Conservation (phyloP, 495 filamentous ascomycete species). For the Penicillium bialowiezense region DNA sequence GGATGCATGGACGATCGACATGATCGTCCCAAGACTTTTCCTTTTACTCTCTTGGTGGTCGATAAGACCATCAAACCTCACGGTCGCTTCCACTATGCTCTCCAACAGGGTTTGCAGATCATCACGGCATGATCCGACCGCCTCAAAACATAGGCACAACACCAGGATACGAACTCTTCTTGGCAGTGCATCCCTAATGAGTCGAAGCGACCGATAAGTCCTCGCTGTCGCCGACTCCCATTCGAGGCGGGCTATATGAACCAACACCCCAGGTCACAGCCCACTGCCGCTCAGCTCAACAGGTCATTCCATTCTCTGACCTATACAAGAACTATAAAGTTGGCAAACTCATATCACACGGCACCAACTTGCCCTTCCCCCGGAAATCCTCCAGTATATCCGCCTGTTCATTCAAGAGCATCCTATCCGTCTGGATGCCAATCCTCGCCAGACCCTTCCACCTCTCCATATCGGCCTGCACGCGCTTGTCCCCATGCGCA, state of each 20-base stretch:
- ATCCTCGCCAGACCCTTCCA: conserved; percentile 35
- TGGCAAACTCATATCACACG: conserved; percentile 29
- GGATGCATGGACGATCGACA: background rate
- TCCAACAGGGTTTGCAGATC: background rate
- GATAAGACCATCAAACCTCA: background rate
- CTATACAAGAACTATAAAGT: conserved; percentile 21
- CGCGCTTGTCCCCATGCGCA: conserved; percentile 39
- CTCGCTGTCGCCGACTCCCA: too few species aligned
- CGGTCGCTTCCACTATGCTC: background rate
- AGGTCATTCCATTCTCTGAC: background rate
- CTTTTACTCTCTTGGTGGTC: background rate
- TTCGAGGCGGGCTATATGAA: too few species aligned
- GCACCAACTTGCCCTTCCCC: conserved; percentile 30
- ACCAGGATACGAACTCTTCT: background rate
- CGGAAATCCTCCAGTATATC: conserved; percentile 36
- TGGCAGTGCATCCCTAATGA: background rate
- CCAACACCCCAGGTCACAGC: too few species aligned
- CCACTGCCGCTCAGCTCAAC: too few species aligned
- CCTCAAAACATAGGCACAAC: background rate
- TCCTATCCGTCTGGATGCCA: conserved; percentile 31
- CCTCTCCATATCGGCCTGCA: conserved; percentile 27
- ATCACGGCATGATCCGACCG: background rate
- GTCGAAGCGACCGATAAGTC: background rate
- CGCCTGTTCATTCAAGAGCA: conserved; percentile 38
- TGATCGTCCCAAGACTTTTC: background rate